Base-by-base conservation (phyloP, 305 asterid species). In the Fraxinus nigra region DNA sequence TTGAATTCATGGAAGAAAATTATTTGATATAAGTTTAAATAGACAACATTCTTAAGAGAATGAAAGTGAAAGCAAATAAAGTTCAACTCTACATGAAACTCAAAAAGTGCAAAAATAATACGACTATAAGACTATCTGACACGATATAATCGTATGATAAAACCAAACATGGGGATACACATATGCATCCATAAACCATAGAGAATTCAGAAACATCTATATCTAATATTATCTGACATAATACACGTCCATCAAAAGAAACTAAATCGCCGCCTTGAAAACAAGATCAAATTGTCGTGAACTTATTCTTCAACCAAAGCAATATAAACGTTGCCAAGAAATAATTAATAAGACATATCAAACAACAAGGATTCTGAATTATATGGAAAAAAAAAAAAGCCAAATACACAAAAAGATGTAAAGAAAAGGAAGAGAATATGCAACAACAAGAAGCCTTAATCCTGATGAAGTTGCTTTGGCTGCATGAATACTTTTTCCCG, bases 1-100 rank as follows among this genome's bases (percentile, higher is more conserved):
- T 63, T 65, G 82, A 85, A 48, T 43, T 48, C 81, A 72, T 75
- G 59, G 82, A 72, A 75, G n/a, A 70, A 81, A 76, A 43, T 20
- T 78, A 56, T 72, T 59, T 77, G 37, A 43, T 72, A 10, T 26
- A 51, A 20, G 65, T 8, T 16, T 1, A 61, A 22, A 22, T 2
- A 61, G 16, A 22, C 6, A 61, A 22, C 72, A 61, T 20, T 61
- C 72, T 10, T 61, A 61, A 61, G 81, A 67, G 38, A 79, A 73
- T 18, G 38, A 78, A 81, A 43, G 30, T 22, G 65, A 28, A 26
- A 34, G 59, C 37, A 35, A 56, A 56, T 56, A 56, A 56, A 18
- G 67, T 56, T 18, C 67, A 6, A 56, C 67, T 56, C 67, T 56
- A 56, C 28, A 18, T 18, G 67, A 56, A 33, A 75, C 56, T 46